Base-by-base conservation (phyloP, 2,329 filamentous ascomycete species). In the Penicillium italicum region DNA sequence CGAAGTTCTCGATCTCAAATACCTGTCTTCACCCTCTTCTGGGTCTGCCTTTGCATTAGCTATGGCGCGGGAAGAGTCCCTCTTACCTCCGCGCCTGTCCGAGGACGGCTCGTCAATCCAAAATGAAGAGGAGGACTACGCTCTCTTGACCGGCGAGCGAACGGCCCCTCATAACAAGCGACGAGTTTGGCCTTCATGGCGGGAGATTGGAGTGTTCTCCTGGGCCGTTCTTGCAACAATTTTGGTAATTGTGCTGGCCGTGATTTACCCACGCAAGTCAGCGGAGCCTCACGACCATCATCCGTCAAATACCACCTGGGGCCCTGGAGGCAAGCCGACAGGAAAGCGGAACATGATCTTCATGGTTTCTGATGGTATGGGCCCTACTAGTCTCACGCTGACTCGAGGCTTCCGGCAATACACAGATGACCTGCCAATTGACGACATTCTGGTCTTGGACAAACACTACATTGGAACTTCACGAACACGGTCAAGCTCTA, bases 281-380 rank as follows among this genome's bases (percentile, higher is more conserved):
- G 80, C 79, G 11, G 64, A 71, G 38, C 66, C 40, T 33, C 53
- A 61, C 54, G 69, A 69, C 47, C 55, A 69, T 60, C 62, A 57
- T 33, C 58, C 60, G 11, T 66, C 62, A 55, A 56, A 60, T 4
- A 64, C 53, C 57, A 63, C 66, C 43, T 76, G 73, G 73, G 72
- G 72, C 11, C 69, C 72, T 30, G 68, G 66, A 55, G 71, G 71
- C 20, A 78, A 76, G 59, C 78, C 80, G 53, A 74, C 67, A 28
- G 84, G 85, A 50, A 99, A 97, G 80, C 84, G 90, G 52, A 99
- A 97, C 74, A 80, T 99, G 50, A 88, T 99, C 66, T 97, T 99
- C 79, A 99, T 99, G 94, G 93, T 99, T 36, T 96, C 91, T 0
- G 94, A 99, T 73, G 94, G 94, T 68, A 99, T 99, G 94, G 94